phyloP scores from a whole-genome alignment of 2,329 filamentous ascomycete genomes.

The Nothophoma quercina region DNA sequence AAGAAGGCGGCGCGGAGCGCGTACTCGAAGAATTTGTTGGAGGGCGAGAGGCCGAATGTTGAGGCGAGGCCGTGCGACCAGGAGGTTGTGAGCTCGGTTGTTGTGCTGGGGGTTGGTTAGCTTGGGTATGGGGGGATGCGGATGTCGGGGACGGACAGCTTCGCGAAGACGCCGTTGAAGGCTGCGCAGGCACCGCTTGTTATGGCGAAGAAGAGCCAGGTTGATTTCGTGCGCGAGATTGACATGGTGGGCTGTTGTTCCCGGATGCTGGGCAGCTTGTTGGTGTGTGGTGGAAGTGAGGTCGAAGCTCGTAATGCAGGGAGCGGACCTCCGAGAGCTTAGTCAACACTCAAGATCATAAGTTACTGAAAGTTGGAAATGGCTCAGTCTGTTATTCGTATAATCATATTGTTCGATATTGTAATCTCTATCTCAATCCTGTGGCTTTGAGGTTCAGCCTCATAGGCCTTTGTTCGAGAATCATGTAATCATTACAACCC shows the following conservation, averaged over 20 bases:
- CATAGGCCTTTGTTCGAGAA: slow-evolving; percentile 2
- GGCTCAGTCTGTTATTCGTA: not conserved
- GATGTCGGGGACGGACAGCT: slow-evolving; percentile 73
- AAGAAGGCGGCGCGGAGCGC: slow-evolving; percentile 71
- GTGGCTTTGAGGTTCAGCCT: too few species aligned
- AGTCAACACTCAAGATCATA: slow-evolving; percentile 11
- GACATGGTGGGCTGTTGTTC: slow-evolving; percentile 30
- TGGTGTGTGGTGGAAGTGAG: slow-evolving; percentile 2
- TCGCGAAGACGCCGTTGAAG: slow-evolving; percentile 84
- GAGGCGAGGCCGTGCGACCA: slow-evolving; percentile 60
- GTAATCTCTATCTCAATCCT: not conserved
- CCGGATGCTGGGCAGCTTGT: not conserved
- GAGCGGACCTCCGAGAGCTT: slow-evolving; percentile 29
- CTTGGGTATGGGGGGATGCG: slow-evolving; percentile 4
- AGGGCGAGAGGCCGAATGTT: slow-evolving; percentile 55
- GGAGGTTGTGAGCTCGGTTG: slow-evolving; percentile 64
- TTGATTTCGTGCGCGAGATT: slow-evolving; percentile 28
- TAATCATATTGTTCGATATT: not conserved
- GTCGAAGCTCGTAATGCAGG: slow-evolving; percentile 19
- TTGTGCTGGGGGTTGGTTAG: slow-evolving; percentile 57
- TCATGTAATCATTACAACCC: slow-evolving; percentile 5
- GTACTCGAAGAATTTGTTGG: slow-evolving; percentile 59
- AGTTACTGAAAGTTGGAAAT: not conserved
- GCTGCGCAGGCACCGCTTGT: slow-evolving; percentile 80
- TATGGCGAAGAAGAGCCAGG: slow-evolving; percentile 71